Conservation (phyloP, 208 protist genomes). For the Naegleria lovaniensis region DNA sequence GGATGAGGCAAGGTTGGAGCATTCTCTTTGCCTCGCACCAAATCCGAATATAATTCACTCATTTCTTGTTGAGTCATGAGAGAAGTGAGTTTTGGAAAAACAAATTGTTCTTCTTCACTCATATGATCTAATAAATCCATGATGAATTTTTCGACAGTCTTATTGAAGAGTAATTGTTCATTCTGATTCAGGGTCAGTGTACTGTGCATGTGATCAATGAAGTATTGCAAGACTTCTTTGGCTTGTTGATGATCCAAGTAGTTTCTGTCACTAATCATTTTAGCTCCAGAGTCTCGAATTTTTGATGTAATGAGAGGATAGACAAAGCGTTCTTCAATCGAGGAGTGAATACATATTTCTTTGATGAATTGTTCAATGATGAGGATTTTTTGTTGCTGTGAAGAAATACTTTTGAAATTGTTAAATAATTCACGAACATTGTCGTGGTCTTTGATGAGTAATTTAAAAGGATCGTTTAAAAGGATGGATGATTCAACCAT, state of each 20-base stretch:
- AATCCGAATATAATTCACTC: not conserved
- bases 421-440: not conserved
- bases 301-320: not conserved
- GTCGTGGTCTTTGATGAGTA: not conserved
- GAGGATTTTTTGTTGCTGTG: not conserved
- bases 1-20: not conserved
- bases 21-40: not conserved
- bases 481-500: not conserved
- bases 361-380: not conserved
- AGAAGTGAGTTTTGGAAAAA: not conserved
- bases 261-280: not conserved
- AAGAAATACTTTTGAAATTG: too few species aligned
- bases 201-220: not conserved
- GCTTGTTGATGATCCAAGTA: not conserved
- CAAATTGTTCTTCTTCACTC: not conserved
- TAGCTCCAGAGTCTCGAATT: not conserved
- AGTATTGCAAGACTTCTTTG: not conserved
- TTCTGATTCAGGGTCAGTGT: not conserved
- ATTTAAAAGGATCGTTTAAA: not conserved
- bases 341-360: not conserved
- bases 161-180: not conserved
- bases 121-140: not conserved
- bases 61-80: not conserved
- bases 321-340: not conserved
- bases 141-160: not conserved